Percentiles rank a stretch among this genome's conserved stretches.
These are phyloP conservation scores for Penicillium sp. DNA, from an alignment of 2,329 filamentous ascomycete genomes.

Conservation along the genomic window DNA sequence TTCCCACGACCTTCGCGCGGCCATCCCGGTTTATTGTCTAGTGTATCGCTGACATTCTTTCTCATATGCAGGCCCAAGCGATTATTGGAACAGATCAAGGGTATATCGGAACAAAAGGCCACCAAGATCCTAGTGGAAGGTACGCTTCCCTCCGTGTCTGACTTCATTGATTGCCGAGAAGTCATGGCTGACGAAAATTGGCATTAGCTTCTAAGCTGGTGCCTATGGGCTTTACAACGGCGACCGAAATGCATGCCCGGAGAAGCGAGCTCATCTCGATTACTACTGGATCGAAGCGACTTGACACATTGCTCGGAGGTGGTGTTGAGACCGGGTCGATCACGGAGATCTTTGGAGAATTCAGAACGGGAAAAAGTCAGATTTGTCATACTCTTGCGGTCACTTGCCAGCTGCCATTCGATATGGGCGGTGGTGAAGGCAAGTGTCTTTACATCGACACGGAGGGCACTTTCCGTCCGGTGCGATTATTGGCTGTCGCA, in stretches of 20 bases:
- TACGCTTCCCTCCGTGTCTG: conserved; percentile 41
- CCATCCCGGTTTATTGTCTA: neutral
- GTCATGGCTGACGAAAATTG: conserved; percentile 11
- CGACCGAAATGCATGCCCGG: conserved; percentile 97
- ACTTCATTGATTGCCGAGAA: neutral
- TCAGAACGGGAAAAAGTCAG: conserved; percentile 96
- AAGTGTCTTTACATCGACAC: conserved; percentile 99
- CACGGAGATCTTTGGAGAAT: conserved; percentile 97
- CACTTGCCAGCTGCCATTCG: conserved; percentile 94
- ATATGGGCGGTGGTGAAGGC: conserved; percentile 97
- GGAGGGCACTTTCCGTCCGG: conserved; percentile 92
- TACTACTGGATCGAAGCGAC: conserved; percentile 94
- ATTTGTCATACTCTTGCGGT: conserved; percentile 98
- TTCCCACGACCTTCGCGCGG: neutral
- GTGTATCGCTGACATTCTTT: conserved; percentile 1
- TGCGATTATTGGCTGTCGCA: conserved; percentile 84
- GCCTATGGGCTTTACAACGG: conserved; percentile 97
- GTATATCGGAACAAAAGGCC: conserved; percentile 95
- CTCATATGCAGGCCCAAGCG: conserved; percentile 55
- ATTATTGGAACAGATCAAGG: conserved; percentile 89
- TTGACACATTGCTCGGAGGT: conserved; percentile 90
- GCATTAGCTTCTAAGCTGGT: conserved; percentile 82
- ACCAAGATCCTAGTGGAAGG: conserved; percentile 86
- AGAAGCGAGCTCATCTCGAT: conserved; percentile 97
- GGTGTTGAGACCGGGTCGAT: conserved; percentile 96